These are phyloP conservation scores for Phytophthora cajani DNA, from an alignment of 352 stramenopile species.

Conservation along the genomic window DNA sequence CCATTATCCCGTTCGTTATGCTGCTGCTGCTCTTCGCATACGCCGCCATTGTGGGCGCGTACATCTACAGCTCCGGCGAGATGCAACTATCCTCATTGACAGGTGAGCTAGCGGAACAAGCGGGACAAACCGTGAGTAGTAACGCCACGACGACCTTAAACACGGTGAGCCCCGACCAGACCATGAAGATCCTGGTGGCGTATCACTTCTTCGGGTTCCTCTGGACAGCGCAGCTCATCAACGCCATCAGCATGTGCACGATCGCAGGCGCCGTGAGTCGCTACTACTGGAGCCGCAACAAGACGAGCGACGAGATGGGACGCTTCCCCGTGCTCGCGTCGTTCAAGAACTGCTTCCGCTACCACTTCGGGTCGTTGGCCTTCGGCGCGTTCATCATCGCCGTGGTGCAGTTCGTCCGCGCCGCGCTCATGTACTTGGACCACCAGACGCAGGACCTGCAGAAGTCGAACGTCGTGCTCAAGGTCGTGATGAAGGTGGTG, in stretches of 20 bases:
- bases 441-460: slow-evolving; percentile 90
- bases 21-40: slow-evolving; percentile 75
- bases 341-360: slow-evolving; percentile 87
- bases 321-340: slow-evolving; percentile 65
- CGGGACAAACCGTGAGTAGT: slow-evolving; percentile 15
- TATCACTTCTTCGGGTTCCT: slow-evolving; percentile 96
- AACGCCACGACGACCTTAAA: slow-evolving; percentile 36
- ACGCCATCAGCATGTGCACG: slow-evolving; percentile 95
- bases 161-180: slow-evolving; percentile 57
- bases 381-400: slow-evolving; percentile 97
- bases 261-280: slow-evolving; percentile 91
- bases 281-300: slow-evolving; percentile 94
- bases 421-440: slow-evolving; percentile 93
- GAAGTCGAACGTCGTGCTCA: slow-evolving; percentile 78
- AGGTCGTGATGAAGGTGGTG: slow-evolving; percentile 83
- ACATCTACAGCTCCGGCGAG: slow-evolving; percentile 70
- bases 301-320: slow-evolving; percentile 69
- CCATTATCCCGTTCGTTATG: slow-evolving; percentile 66
- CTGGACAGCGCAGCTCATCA: slow-evolving; percentile 97
- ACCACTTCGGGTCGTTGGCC: slow-evolving; percentile 96
- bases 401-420: slow-evolving; percentile 95
- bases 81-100: slow-evolving; percentile 51
- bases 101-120: slow-evolving; percentile 14
- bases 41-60: slow-evolving; percentile 61
- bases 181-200: slow-evolving; percentile 74